phyloP scores from a whole-genome alignment of 2,329 filamentous ascomycete genomes.

The Incumbomyces delicatus region DNA sequence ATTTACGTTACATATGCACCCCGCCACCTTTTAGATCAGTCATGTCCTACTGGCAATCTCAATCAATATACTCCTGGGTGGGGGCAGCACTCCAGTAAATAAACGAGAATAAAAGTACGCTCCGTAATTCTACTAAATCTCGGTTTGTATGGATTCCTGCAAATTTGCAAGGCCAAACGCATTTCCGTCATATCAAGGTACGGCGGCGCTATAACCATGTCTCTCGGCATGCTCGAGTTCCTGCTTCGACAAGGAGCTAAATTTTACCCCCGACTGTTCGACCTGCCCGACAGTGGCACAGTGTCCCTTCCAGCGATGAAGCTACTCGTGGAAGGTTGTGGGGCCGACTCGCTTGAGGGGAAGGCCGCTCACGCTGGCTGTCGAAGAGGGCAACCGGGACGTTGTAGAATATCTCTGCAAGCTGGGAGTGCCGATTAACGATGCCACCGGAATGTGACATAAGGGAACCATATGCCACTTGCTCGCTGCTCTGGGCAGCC shows the following conservation, averaged over 20 bases:
- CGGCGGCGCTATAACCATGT: not conserved
- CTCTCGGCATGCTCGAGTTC: slow-evolving; percentile 4
- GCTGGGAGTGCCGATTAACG: slow-evolving; percentile 4
- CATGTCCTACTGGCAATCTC: too few relatives aligned
- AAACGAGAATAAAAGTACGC: too few relatives aligned
- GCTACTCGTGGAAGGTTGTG: slow-evolving; percentile 4
- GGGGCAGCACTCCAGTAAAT: too few relatives aligned
- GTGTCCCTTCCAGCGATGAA: slow-evolving; percentile 3
- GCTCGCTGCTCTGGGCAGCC: slow-evolving; percentile 1
- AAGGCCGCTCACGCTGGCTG: slow-evolving; percentile 2
- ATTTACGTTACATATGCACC: too few relatives aligned
- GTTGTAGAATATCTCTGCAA: slow-evolving; percentile 5
- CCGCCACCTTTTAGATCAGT: too few relatives aligned
- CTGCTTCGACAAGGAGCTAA: slow-evolving; percentile 3
- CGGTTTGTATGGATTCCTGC: too few relatives aligned
- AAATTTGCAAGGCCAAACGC: too few relatives aligned
- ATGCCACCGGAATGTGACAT: slow-evolving; percentile 5
- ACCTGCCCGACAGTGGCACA: slow-evolving; percentile 2
- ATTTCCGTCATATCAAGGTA: too few relatives aligned
- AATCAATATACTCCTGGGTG: too few relatives aligned
- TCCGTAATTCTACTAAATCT: too few relatives aligned
- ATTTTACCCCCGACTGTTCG: not conserved
- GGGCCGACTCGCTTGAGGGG: slow-evolving; percentile 2
- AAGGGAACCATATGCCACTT: slow-evolving; percentile 4
- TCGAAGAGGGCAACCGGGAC: slow-evolving; percentile 3